Conservation (phyloP, 2,329 filamentous ascomycete genomes). For the Didymella lethalis region DNA sequence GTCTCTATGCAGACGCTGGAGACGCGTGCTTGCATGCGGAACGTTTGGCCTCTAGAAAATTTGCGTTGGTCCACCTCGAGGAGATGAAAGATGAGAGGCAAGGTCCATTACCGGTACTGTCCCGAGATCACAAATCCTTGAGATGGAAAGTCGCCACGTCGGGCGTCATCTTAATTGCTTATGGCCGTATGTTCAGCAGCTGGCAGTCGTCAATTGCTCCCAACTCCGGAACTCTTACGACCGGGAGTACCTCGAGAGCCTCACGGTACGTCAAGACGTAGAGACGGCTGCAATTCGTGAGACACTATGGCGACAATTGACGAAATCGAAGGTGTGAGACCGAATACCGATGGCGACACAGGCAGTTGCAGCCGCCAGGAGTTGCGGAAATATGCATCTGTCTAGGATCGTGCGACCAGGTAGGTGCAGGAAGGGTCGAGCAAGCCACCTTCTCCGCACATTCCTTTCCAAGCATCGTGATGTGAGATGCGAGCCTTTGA, state of each 20-base stretch:
- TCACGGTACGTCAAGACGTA: constrained; percentile 9
- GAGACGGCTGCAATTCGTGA: constrained; percentile 13
- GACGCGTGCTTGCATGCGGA: constrained; percentile 29
- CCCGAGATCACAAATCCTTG: constrained; percentile 1
- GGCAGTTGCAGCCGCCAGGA: constrained; percentile 22
- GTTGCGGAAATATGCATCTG: constrained; percentile 24
- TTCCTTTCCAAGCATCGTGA: constrained; percentile 25
- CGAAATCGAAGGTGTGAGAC: constrained; percentile 37
- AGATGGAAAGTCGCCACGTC: neutral
- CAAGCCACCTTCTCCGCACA: constrained; percentile 31
- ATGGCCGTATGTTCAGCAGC: neutral
- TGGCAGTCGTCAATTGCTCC: neutral
- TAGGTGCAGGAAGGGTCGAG: constrained; percentile 20
- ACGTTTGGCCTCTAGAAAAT: constrained; percentile 31
- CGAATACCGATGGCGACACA: constrained; percentile 31
- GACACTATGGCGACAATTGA: constrained; percentile 30
- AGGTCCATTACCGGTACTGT: constrained; percentile 1
- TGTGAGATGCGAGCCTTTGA: constrained; percentile 23
- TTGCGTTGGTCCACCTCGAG: constrained; percentile 27
- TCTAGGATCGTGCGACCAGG: constrained; percentile 24
- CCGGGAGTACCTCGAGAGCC: constrained; percentile 1
- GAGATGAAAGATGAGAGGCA: constrained; percentile 8
- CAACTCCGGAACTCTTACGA: neutral
- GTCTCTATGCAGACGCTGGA: constrained; percentile 32
- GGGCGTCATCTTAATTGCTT: neutral